Evolutionary conservation across 495 filamentous ascomycete genomes (phyloP).

Genomic region (Evansstolkia leycettana): DNA sequence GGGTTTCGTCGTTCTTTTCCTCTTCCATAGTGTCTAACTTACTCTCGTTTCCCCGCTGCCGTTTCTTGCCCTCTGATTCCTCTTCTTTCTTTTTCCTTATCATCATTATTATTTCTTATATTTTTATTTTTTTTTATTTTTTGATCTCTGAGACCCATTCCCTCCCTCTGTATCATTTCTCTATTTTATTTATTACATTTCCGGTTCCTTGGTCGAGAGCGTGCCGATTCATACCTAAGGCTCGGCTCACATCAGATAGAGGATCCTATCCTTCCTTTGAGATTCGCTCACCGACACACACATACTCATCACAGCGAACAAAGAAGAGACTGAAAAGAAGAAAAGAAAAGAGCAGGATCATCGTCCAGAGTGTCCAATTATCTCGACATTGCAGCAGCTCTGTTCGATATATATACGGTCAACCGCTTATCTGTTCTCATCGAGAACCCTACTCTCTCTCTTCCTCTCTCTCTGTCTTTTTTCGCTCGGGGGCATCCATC

Average conservation of each 20-base stretch:
- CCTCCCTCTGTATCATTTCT: background rate
- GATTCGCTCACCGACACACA: constrained; percentile 1
- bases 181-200: background rate
- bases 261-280: constrained; percentile 25
- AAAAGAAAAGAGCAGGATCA: too few relatives aligned
- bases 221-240: constrained; percentile 2
- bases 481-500: constrained; percentile 1
- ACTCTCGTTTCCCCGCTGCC: background rate
- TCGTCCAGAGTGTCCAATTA: too few relatives aligned
- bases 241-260: constrained; percentile 6
- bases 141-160: background rate
- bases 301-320: background rate
- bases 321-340: too few relatives aligned
- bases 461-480: constrained; percentile 4
- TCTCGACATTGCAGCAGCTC: background rate
- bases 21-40: too few relatives aligned
- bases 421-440: too few relatives aligned
- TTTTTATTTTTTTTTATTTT: background rate
- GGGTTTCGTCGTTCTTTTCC: too few relatives aligned
- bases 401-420: too few relatives aligned
- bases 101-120: background rate
- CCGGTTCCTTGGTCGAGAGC: background rate
- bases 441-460: too few relatives aligned
- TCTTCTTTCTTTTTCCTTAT: background rate
- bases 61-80: background rate